Evolutionary conservation across 192 early-diverging fungal species (phyloP).

Genomic region (Pecoramyces ruminantium): DNA sequence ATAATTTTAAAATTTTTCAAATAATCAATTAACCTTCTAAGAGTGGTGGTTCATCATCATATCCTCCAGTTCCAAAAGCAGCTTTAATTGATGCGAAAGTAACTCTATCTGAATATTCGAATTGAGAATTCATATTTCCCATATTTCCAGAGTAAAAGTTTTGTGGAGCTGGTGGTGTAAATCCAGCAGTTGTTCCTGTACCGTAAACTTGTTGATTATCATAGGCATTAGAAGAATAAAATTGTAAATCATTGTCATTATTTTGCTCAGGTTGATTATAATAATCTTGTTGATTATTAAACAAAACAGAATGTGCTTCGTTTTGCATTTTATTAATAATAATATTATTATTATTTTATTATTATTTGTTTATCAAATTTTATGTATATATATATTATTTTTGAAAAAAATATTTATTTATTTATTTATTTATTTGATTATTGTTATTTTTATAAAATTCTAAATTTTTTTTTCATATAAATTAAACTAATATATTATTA

Average conservation of each 20-base stretch:
- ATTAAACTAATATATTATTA: too few relatives aligned
- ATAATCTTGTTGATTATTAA: background rate
- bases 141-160: background rate
- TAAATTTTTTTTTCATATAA: too few relatives aligned
- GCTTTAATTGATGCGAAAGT: slow-evolving; percentile 9
- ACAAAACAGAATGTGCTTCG: background rate
- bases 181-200: background rate
- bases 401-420: too few relatives aligned
- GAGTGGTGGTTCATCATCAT: slow-evolving; percentile 81
- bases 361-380: too few relatives aligned
- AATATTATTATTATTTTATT: too few relatives aligned
- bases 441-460: too few relatives aligned
- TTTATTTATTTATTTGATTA: too few relatives aligned
- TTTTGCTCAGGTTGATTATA: background rate
- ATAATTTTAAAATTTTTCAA: background rate
- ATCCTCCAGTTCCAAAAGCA: slow-evolving; percentile 85
- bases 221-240: background rate
- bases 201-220: background rate
- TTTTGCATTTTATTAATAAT: background rate
- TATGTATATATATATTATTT: too few relatives aligned
- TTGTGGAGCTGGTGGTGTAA: background rate
- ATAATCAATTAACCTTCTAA: slow-evolving; percentile 44
- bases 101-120: background rate
- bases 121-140: background rate
- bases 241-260: background rate